These are phyloP conservation scores for Clarireedia hainanense DNA, from an alignment of 2,329 filamentous ascomycete genomes.

Conservation along the genomic window DNA sequence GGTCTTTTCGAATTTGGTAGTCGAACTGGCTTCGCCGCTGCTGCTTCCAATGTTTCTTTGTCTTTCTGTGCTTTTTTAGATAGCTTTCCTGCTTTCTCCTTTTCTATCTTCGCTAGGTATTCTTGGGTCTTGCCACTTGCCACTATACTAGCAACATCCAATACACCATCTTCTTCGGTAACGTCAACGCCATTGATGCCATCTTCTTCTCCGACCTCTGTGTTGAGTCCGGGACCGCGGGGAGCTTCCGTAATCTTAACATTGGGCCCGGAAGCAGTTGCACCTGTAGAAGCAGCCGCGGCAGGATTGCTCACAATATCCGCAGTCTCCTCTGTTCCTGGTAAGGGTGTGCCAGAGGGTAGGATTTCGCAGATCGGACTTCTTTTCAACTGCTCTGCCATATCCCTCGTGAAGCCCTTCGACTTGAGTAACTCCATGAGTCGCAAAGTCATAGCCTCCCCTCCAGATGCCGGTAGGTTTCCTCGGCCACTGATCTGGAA, in stretches of 20 bases:
- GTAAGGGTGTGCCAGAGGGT: constrained; percentile 41
- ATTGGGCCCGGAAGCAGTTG: constrained; percentile 27
- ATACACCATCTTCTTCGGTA: constrained; percentile 59
- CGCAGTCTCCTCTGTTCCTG: constrained; percentile 40
- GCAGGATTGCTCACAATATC: constrained; percentile 27
- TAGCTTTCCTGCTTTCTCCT: constrained; percentile 49
- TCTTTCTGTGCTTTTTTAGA: constrained; percentile 46
- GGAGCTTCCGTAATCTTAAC: constrained; percentile 28
- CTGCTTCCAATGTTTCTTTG: constrained; percentile 39
- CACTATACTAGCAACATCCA: constrained; percentile 80
- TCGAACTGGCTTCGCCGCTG: constrained; percentile 46
- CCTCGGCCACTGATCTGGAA: constrained; percentile 63
- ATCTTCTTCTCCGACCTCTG: constrained; percentile 29
- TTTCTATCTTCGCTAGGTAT: constrained; percentile 75
- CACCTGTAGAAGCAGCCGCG: constrained; percentile 27
- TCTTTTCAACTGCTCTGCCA: constrained; percentile 64
- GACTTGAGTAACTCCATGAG: constrained; percentile 58
- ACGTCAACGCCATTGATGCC: constrained; percentile 33
- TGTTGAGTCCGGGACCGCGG: constrained; percentile 15
- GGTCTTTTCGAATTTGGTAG: constrained; percentile 67
- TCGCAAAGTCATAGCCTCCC: constrained; percentile 74
- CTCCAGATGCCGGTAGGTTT: constrained; percentile 61
- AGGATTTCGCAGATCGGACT: constrained; percentile 60
- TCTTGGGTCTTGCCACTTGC: constrained; percentile 74
- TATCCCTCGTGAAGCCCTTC: constrained; percentile 54